A percentile compares a stretch with the other conserved stretches of the same genome.
Conservation (phyloP, 148 eudicot species). For the Drosera capensis region DNA sequence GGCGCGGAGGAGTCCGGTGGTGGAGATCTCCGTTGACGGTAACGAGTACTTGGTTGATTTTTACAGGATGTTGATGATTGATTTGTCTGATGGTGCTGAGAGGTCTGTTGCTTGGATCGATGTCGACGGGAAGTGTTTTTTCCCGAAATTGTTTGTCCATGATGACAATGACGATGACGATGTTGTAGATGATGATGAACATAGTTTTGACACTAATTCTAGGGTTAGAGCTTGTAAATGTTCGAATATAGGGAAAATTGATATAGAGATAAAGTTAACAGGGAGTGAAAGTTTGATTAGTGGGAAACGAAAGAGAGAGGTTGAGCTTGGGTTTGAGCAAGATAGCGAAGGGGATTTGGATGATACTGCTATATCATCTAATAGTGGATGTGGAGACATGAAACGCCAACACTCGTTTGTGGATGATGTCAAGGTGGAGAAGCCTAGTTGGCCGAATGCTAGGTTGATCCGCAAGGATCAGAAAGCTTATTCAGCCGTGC, state of each 20-base stretch:
- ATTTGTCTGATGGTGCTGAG: slow-evolving; percentile 13
- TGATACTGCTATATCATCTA: slow-evolving; percentile 11
- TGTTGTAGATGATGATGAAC: slow-evolving; percentile 10
- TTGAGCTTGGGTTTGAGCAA: slow-evolving; percentile 12
- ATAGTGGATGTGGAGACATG: background rate
- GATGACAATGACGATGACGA: too few species aligned
- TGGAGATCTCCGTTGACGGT: slow-evolving; percentile 19
- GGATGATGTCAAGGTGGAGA: slow-evolving; percentile 3
- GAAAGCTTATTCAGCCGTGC: slow-evolving; percentile 10
- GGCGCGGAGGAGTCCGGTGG: slow-evolving; percentile 16
- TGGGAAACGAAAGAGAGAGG: slow-evolving; percentile 10
- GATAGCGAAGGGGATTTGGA: slow-evolving; percentile 9
- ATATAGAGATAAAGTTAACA: slow-evolving; percentile 16
- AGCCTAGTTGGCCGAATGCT: slow-evolving; percentile 28
- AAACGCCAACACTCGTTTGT: slow-evolving; percentile 9
- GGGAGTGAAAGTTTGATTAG: slow-evolving; percentile 4
- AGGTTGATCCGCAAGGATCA: slow-evolving; percentile 22
- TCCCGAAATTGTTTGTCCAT: slow-evolving; percentile 31
- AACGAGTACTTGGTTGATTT: slow-evolving; percentile 21
- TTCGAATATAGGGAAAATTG: slow-evolving; percentile 10
- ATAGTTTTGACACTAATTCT: too few species aligned
- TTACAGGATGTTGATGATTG: slow-evolving; percentile 25
- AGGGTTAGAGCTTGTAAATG: too few species aligned
- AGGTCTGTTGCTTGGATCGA: slow-evolving; percentile 58
- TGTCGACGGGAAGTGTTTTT: slow-evolving; percentile 21